A percentile compares a stretch with the other conserved stretches of the same genome.
These are phyloP conservation scores for Rosa rugosa DNA, from an alignment of 306 rosid species.

Conservation along the genomic window DNA sequence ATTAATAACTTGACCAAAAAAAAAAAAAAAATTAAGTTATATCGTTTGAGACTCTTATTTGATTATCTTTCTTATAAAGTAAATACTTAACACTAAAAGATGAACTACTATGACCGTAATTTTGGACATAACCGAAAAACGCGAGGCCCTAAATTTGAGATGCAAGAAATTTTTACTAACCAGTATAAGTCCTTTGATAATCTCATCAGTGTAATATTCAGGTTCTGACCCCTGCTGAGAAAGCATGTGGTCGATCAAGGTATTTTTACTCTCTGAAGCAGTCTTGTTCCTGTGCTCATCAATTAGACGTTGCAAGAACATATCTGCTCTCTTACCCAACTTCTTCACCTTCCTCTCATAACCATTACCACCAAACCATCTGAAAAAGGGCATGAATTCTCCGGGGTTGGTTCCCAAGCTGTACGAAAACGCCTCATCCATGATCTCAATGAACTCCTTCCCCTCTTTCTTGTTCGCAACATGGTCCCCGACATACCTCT, in stretches of 20 bases:
- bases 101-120: no score
- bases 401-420: constrained; percentile 16
- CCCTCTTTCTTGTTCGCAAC: constrained; percentile 33
- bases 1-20: neutral
- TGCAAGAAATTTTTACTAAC: neutral
- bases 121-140: no score
- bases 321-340: constrained; percentile 29
- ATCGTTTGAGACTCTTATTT: no score
- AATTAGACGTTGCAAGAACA: constrained; percentile 18
- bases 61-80: no score
- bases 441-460: constrained; percentile 31
- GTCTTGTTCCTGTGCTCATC: constrained; percentile 20
- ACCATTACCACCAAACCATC: constrained; percentile 32
- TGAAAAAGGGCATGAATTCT: constrained; percentile 41
- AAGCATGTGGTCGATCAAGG: constrained; percentile 20
- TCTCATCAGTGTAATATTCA: neutral
- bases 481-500: constrained; percentile 42
- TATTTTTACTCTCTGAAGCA: neutral
- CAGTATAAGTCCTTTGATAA: constrained; percentile 1
- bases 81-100: neutral
- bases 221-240: constrained; percentile 1
- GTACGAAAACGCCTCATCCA: constrained; percentile 24
- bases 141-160: no score
- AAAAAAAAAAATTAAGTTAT: no score
- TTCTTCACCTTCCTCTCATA: constrained; percentile 4